phyloP scores from a whole-genome alignment of 2,329 filamentous ascomycete genomes.

The Scopulariopsis brevicaulis region DNA sequence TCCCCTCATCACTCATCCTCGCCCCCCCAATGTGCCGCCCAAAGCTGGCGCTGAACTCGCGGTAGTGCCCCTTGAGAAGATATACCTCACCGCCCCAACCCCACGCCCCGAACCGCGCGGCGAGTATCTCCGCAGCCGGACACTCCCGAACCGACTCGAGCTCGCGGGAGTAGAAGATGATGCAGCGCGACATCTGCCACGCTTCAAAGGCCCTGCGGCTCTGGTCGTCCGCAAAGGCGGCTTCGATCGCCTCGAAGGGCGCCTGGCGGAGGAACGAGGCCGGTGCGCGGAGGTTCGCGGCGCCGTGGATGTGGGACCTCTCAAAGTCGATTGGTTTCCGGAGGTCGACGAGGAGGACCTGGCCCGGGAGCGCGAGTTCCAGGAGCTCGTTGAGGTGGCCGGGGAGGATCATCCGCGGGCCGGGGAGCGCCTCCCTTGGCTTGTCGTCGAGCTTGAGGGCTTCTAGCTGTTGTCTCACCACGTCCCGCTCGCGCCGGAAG shows the following conservation, averaged over 20 bases:
- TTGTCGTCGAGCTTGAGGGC: conserved; percentile 27
- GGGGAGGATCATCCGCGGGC: conserved; percentile 36
- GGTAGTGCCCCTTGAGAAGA: conserved; percentile 43
- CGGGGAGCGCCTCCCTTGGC: conserved; percentile 16
- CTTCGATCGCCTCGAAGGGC: conserved; percentile 37
- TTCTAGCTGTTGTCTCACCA: conserved; percentile 30
- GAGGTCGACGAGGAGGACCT: conserved; percentile 37
- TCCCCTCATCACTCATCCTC: conserved; percentile 27
- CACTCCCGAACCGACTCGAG: conserved; percentile 39
- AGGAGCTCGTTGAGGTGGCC: conserved; percentile 37
- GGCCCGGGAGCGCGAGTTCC: conserved; percentile 33
- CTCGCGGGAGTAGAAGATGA: conserved; percentile 41
- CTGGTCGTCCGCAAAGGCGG: conserved; percentile 34
- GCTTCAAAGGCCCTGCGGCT: conserved; percentile 32
- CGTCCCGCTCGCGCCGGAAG: conserved; percentile 37
- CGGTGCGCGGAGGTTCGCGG: conserved; percentile 39
- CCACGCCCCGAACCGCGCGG: conserved; percentile 30
- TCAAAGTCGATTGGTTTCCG: conserved; percentile 33
- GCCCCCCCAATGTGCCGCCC: conserved; percentile 34
- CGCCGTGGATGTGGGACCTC: conserved; percentile 37
- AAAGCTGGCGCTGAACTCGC: conserved; percentile 41
- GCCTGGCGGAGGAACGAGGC: conserved; percentile 34
- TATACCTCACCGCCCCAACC: conserved; percentile 41
- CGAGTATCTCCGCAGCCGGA: conserved; percentile 31
- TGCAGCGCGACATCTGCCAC: conserved; percentile 32